phyloP scores from a whole-genome alignment of 768 basidiomycete genomes.

The Peribolospora baueri region DNA sequence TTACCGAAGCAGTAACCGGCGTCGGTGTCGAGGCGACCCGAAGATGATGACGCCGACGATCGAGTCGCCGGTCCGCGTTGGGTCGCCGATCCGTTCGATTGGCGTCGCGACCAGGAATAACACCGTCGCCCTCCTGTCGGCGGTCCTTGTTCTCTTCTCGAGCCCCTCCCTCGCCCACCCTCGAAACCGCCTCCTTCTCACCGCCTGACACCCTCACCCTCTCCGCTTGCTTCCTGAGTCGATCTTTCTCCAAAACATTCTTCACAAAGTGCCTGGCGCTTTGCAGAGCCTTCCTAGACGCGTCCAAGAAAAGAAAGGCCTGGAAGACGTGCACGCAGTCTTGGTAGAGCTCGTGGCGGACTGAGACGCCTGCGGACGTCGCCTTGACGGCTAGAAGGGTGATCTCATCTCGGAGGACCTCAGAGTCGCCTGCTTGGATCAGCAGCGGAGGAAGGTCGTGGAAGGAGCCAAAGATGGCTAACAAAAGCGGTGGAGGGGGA shows the following conservation, averaged over 20 bases:
- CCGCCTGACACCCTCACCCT: too few relatives aligned
- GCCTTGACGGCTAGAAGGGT: slow-evolving; percentile 84
- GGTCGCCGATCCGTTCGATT: too few relatives aligned
- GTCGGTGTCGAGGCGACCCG: too few relatives aligned
- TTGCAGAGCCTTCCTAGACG: slow-evolving; percentile 13
- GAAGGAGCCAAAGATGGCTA: slow-evolving; percentile 65
- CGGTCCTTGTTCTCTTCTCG: too few relatives aligned
- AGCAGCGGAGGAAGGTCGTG: slow-evolving; percentile 65
- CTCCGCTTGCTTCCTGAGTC: too few relatives aligned
- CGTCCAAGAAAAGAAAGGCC: slow-evolving; percentile 15
- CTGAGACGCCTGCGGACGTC: slow-evolving; percentile 54
- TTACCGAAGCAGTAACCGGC: too few relatives aligned
- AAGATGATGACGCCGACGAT: too few relatives aligned
- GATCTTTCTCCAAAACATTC: neutral
- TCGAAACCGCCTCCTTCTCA: too few relatives aligned
- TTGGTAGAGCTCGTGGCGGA: slow-evolving; percentile 68
- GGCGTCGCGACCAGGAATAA: too few relatives aligned
- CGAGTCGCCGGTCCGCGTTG: too few relatives aligned
- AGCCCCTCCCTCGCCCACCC: too few relatives aligned
- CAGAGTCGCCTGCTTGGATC: slow-evolving; percentile 77
- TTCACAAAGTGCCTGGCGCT: slow-evolving; percentile 12
- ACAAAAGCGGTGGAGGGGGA: slow-evolving; percentile 53
- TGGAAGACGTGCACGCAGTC: slow-evolving; percentile 39
- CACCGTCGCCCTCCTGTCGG: too few relatives aligned
- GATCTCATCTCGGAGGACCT: slow-evolving; percentile 84